A percentile compares a stretch with the other conserved stretches of the same genome.
These are phyloP conservation scores for Pseudogymnoascus sp. DNA, from an alignment of 2,329 filamentous ascomycete species.

Conservation along the genomic window DNA sequence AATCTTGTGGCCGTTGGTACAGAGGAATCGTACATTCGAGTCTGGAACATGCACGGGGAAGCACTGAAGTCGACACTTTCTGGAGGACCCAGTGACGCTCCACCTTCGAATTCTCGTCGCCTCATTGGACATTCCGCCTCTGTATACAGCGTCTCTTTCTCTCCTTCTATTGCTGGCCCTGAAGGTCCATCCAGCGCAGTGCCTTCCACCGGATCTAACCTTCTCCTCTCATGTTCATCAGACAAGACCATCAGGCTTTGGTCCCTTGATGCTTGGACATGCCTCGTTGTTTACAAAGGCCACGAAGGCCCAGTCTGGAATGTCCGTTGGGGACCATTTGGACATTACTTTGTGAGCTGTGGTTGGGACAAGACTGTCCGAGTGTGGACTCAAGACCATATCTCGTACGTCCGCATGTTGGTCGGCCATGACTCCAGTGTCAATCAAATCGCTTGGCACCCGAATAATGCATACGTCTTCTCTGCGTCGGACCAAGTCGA, in stretches of 20 bases:
- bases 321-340: constrained; percentile 81
- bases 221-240: constrained; percentile 77
- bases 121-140: constrained; percentile 83
- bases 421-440: constrained; percentile 90
- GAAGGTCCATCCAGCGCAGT: constrained; percentile 17
- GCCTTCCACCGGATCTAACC: constrained; percentile 53
- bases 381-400: constrained; percentile 87
- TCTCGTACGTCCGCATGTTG: constrained; percentile 78
- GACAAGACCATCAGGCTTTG: constrained; percentile 86
- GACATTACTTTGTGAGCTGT: constrained; percentile 86
- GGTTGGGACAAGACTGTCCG: constrained; percentile 86
- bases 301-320: constrained; percentile 87
- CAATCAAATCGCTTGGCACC: constrained; percentile 88
- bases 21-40: constrained; percentile 86
- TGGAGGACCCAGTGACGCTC: constrained; percentile 51
- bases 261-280: constrained; percentile 88
- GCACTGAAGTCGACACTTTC: constrained; percentile 61
- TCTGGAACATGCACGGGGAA: constrained; percentile 86
- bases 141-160: constrained; percentile 85
- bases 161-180: constrained; percentile 32
- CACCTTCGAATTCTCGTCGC: constrained; percentile 63
- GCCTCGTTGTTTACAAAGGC: constrained; percentile 86
- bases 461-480: constrained; percentile 88
- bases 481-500: constrained; percentile 79
- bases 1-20: constrained; percentile 82